Evolutionary conservation across 176 grass and related monocot genomes (phyloP).

Genomic region (Tuctoria greenei): DNA sequence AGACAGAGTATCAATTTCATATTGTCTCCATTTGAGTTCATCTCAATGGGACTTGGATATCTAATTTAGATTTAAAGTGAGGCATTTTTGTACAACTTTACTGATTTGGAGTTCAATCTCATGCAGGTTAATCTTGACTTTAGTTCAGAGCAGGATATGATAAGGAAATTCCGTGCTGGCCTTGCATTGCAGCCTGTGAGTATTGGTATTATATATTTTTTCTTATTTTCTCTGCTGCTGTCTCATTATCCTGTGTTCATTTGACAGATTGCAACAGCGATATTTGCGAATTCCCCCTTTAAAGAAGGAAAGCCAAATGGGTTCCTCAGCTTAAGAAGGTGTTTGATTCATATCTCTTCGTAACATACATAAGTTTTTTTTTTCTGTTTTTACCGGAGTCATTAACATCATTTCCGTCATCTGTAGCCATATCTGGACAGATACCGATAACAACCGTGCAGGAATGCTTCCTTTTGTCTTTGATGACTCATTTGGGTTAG

Average conservation of each 20-base stretch:
- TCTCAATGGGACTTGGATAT: not conserved
- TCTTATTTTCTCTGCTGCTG: constrained; percentile 16
- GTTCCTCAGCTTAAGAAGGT: constrained; percentile 98
- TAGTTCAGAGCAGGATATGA: constrained; percentile 97
- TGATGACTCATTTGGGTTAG: constrained; percentile 77
- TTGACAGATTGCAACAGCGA: constrained; percentile 92
- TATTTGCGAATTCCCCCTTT: constrained; percentile 99
- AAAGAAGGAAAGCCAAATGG: constrained; percentile 99
- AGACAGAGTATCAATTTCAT: not conserved
- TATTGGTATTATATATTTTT: constrained; percentile 45
- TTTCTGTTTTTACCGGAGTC: not conserved
- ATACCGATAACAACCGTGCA: constrained; percentile 94
- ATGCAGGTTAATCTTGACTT: constrained; percentile 98
- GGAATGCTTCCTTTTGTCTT: constrained; percentile 95
- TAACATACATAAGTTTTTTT: not conserved
- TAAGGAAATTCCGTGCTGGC: constrained; percentile 80
- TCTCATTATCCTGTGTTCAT: constrained; percentile 19
- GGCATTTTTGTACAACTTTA: constrained; percentile 9
- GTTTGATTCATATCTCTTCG: constrained; percentile 4
- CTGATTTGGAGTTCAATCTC: constrained; percentile 18
- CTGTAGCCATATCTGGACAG: constrained; percentile 96
- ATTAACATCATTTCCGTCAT: constrained; percentile 25
- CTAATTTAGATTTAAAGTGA: not conserved
- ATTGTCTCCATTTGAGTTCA: not conserved
- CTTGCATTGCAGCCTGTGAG: constrained; percentile 93